Conservation (phyloP, 1,139 yeast species). For the Saccharomyces uvarum region DNA sequence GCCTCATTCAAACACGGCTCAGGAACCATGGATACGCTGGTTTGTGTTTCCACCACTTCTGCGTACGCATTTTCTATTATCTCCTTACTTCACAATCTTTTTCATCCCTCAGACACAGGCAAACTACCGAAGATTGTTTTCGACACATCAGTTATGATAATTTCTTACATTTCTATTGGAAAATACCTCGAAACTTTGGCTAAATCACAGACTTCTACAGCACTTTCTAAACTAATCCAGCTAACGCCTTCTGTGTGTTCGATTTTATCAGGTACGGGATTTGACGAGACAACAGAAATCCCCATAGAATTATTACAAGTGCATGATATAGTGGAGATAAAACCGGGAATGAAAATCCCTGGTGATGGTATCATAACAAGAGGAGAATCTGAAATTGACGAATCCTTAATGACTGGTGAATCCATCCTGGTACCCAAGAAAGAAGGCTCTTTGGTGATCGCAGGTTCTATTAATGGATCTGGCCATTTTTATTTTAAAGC, state of each 20-base stretch:
- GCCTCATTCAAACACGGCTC: slow-evolving; percentile 60
- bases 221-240: slow-evolving; percentile 71
- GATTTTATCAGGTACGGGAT: slow-evolving; percentile 38
- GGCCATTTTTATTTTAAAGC: slow-evolving; percentile 66
- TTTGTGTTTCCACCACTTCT: slow-evolving; percentile 71
- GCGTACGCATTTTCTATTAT: slow-evolving; percentile 69
- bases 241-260: slow-evolving; percentile 73
- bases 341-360: slow-evolving; percentile 84
- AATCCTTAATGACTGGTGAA: slow-evolving; percentile 87
- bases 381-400: slow-evolving; percentile 81
- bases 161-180: slow-evolving; percentile 78
- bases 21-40: slow-evolving; percentile 95
- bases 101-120: slow-evolving; percentile 24
- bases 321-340: slow-evolving; percentile 66
- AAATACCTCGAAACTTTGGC: slow-evolving; percentile 89
- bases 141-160: slow-evolving; percentile 81
- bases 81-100: slow-evolving; percentile 43
- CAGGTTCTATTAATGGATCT: slow-evolving; percentile 85
- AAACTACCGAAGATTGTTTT: slow-evolving; percentile 65
- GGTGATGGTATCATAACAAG: slow-evolving; percentile 78
- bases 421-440: slow-evolving; percentile 62
- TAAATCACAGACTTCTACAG: slow-evolving; percentile 87
- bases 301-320: slow-evolving; percentile 70
- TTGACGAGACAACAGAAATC: slow-evolving; percentile 32
- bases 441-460: slow-evolving; percentile 60